These are phyloP conservation scores for Raphanus hybrid DNA, from an alignment of 441 rosid species.

Conservation along the genomic window DNA sequence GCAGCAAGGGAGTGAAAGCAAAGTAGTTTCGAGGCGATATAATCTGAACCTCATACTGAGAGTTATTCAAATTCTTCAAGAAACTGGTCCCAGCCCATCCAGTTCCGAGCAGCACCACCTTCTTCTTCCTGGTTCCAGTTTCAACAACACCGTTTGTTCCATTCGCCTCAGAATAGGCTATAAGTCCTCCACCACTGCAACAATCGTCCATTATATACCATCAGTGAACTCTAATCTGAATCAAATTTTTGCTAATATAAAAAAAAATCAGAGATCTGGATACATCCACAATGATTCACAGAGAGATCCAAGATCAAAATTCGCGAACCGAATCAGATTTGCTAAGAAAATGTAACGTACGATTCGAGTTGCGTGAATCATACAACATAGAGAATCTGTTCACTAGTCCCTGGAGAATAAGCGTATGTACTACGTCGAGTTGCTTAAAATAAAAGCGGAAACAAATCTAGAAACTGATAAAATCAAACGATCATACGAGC, in stretches of 20 bases:
- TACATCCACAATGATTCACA: background rate
- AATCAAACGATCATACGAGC: constrained; percentile 1
- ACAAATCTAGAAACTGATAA: constrained; percentile 12
- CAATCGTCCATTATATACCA: background rate
- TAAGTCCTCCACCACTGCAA: constrained; percentile 83
- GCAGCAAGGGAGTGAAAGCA: constrained; percentile 57
- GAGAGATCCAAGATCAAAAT: constrained; percentile 21
- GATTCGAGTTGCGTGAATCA: constrained; percentile 22
- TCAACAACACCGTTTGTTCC: constrained; percentile 45
- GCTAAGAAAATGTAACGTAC: background rate
- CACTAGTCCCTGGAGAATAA: constrained; percentile 5
- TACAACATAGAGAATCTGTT: constrained; percentile 25
- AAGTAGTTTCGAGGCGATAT: constrained; percentile 97
- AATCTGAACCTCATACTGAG: constrained; percentile 82
- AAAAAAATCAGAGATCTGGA: constrained; percentile 24
- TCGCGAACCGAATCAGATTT: constrained; percentile 10
- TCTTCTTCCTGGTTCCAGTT: constrained; percentile 70
- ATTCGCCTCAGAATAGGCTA: constrained; percentile 80
- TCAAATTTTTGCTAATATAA: background rate
- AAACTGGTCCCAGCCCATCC: constrained; percentile 99
- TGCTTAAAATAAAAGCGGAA: constrained; percentile 22
- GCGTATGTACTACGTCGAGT: constrained; percentile 5
- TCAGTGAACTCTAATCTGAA: constrained; percentile 54
- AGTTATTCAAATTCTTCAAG: constrained; percentile 68
- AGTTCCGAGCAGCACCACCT: constrained; percentile 92